Evolutionary conservation across 2,329 filamentous ascomycete species (phyloP).

Genomic region (Neonectria hederae): DNA sequence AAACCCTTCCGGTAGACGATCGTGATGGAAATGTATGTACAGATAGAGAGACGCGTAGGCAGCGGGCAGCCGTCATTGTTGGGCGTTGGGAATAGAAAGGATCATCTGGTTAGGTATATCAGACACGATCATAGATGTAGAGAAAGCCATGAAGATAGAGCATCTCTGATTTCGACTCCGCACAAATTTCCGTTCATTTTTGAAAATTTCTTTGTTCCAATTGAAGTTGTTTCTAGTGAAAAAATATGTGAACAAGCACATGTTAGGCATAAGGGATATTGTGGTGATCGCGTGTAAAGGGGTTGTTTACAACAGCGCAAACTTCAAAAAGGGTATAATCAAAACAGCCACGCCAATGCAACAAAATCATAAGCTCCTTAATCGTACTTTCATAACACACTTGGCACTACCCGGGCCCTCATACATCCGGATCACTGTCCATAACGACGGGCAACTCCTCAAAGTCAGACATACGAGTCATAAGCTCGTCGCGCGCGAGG

Average conservation of each 20-base stretch:
- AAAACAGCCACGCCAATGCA: not conserved
- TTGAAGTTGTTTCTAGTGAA: not conserved
- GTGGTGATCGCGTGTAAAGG: not conserved
- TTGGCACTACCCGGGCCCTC: constrained; percentile 6
- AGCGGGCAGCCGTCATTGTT: constrained; percentile 37
- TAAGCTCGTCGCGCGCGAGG: constrained; percentile 53
- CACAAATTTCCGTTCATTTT: not conserved
- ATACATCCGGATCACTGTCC: constrained; percentile 53
- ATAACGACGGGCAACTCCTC: constrained; percentile 40
- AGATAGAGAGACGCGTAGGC: constrained; percentile 37
- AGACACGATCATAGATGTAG: constrained; percentile 42
- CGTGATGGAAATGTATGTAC: constrained; percentile 42
- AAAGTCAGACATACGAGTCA: constrained; percentile 48
- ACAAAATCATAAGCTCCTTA: not conserved
- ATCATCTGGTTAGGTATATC: constrained; percentile 35
- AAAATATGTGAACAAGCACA: not conserved
- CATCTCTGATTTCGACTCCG: constrained; percentile 34
- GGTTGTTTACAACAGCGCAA: not conserved
- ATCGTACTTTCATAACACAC: not conserved
- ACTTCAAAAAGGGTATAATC: not conserved
- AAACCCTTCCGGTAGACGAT: constrained; percentile 22
- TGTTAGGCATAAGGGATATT: not conserved
- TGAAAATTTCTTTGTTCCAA: not conserved
- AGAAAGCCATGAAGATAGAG: constrained; percentile 37
- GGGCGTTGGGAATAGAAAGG: constrained; percentile 46